Base-by-base conservation (phyloP, 805 yeast species). In the Nakazawaea pomicola region DNA sequence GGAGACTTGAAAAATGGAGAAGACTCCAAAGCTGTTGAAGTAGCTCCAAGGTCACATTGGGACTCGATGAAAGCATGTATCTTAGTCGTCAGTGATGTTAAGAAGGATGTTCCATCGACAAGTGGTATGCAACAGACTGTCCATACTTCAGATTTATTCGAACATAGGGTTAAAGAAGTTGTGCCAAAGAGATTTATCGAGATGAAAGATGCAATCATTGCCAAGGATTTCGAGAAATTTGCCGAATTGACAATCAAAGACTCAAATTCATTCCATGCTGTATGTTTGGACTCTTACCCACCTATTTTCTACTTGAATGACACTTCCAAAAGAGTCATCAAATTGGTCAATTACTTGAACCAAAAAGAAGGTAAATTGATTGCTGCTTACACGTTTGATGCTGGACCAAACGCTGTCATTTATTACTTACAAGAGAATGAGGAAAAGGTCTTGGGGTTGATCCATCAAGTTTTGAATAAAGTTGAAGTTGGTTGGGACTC, bases 401-500 rank as follows among this genome's bases (percentile, higher is more conserved):
- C 99, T 24, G 99, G 99, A 58, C 99, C 99, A 63, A 93, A 93
- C 64, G 96, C 97, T 16, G 99, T 93, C 33, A 75, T 93, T 46
- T 93, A 93, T 67, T 93, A 93, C 59, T 79, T 82, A 57, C 74
- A 74, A 49, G 70, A 79, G 54, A 76, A 91, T 62, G 96, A 89
- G 63, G 52, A 64, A n/a, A 70, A 68, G 47, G 80, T 93, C 6
- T 72, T 91, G 51, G 81, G 89, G 3, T 70, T 86, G 49, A 65
- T 93, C 45, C 67, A 80, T 61, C 67, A 70, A 43, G 70, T 76
- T 48, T 80, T 88, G 55, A 61, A 63, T 36, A 54, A 71, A 37
- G 76, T 83, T 36, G 64, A 68, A 9, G 19, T 20, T 6, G 95
- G 95, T 15, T 90, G 96, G 91, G 71, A 71, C 4, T 56, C 50